Evolutionary conservation across 2,329 filamentous ascomycete genomes (phyloP).

Genomic region (Neofusicoccum sp.): DNA sequence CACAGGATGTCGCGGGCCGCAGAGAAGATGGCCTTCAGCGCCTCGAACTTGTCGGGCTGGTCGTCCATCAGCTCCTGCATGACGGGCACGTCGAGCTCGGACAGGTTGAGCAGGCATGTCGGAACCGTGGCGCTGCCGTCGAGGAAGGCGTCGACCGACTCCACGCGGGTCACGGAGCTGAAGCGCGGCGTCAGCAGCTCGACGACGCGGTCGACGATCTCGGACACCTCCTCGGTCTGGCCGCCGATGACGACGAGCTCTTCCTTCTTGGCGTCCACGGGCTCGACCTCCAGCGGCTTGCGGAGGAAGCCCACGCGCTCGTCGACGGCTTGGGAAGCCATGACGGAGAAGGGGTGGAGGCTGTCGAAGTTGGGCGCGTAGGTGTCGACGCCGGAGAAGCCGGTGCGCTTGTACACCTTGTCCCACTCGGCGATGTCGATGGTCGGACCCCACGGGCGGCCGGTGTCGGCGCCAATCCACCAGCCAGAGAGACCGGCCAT

Average conservation of each 20-base stretch:
- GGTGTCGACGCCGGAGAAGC: neutral
- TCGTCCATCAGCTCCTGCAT: neutral
- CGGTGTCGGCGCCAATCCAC: slow-evolving; percentile 35
- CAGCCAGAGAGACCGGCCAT: slow-evolving; percentile 30
- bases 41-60: neutral
- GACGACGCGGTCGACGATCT: neutral
- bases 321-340: slow-evolving; percentile 22
- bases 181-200: neutral
- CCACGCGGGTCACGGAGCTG: neutral
- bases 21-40: neutral
- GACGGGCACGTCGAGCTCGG: neutral
- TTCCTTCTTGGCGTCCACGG: too few species aligned
- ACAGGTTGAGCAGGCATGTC: neutral
- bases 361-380: neutral
- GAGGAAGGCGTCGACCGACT: neutral
- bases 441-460: slow-evolving; percentile 27
- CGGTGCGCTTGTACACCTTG: neutral
- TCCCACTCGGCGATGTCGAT: neutral
- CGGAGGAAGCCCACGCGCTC: slow-evolving; percentile 20
- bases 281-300: slow-evolving; percentile 4
- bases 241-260: too few species aligned
- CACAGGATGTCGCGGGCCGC: neutral
- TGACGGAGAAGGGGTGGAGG: slow-evolving; percentile 11
- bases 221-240: neutral
- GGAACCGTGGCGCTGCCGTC: neutral